Percentiles rank a stretch among this genome's conserved stretches.
These are phyloP conservation scores for Aeminium ludgeri DNA, from an alignment of 495 filamentous ascomycete species.

Conservation along the genomic window DNA sequence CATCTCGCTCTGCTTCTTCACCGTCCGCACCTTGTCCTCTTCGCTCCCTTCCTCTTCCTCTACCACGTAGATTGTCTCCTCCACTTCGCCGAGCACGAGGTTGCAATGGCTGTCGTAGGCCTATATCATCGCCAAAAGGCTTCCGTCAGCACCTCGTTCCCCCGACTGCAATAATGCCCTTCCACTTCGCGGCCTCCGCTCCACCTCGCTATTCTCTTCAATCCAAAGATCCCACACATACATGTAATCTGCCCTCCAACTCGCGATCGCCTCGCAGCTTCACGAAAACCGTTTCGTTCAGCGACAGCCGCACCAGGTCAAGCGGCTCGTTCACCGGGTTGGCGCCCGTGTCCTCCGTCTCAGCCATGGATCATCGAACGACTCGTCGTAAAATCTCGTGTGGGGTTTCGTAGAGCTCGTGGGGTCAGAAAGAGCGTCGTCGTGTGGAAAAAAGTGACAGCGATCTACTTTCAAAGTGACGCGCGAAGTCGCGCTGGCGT, in stretches of 20 bases:
- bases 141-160: too few species aligned
- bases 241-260: conserved; percentile 84
- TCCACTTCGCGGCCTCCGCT: too few species aligned
- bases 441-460: too few species aligned
- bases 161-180: too few species aligned
- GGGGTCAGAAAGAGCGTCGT: too few species aligned
- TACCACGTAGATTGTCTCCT: conserved; percentile 88
- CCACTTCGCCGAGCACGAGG: conserved; percentile 87
- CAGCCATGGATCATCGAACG: conserved; percentile 15
- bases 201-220: not conserved
- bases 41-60: conserved; percentile 74
- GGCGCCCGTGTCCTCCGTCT: conserved; percentile 23
- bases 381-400: not conserved
- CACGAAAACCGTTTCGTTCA: conserved; percentile 93
- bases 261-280: conserved; percentile 92
- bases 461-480: too few species aligned
- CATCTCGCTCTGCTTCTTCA: conserved; percentile 96
- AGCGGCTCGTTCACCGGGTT: conserved; percentile 68
- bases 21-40: conserved; percentile 35
- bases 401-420: not conserved
- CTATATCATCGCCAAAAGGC: conserved; percentile 28
- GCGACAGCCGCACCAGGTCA: conserved; percentile 80
- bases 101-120: conserved; percentile 99
- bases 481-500: too few species aligned
- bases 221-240: conserved; percentile 28